phyloP scores from a whole-genome alignment of 1,284 basidiomycete genomes.

The Stygiomarasmius scandens region DNA sequence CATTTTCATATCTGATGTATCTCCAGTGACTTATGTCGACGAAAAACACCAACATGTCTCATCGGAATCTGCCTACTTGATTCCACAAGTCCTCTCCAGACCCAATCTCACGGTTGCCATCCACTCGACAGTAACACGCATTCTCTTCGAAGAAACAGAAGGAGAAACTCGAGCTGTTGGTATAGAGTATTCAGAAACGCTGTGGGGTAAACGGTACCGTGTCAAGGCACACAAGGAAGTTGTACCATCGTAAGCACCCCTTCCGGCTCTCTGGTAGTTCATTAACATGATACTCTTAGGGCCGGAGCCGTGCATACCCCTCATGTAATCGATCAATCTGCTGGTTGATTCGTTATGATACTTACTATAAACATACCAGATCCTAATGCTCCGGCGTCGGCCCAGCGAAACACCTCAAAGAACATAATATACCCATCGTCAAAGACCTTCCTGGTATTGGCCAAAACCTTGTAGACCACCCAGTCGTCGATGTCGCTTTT shows the following conservation, averaged over 20 bases:
- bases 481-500: constrained; percentile 49
- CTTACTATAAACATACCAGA: constrained; percentile 44
- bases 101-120: constrained; percentile 64
- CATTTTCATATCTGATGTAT: neutral
- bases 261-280: too few relatives aligned
- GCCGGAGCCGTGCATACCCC: constrained; percentile 68
- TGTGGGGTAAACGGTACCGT: constrained; percentile 37
- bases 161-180: constrained; percentile 54
- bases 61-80: constrained; percentile 67
- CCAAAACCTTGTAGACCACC: constrained; percentile 61
- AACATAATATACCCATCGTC: constrained; percentile 51
- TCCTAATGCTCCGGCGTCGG: constrained; percentile 76
- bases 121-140: constrained; percentile 52
- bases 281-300: too few relatives aligned
- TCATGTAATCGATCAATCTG: constrained; percentile 40
- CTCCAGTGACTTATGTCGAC: constrained; percentile 65
- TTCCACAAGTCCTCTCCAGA: constrained; percentile 58
- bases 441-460: constrained; percentile 63
- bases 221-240: constrained; percentile 59
- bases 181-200: constrained; percentile 54
- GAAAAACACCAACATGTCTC: constrained; percentile 53
- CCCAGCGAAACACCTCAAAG: constrained; percentile 52
- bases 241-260: constrained; percentile 54
- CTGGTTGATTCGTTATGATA: neutral
- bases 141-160: constrained; percentile 56